Base-by-base conservation (phyloP, 1,284 basidiomycete species). In the Xanthoconium separans region DNA sequence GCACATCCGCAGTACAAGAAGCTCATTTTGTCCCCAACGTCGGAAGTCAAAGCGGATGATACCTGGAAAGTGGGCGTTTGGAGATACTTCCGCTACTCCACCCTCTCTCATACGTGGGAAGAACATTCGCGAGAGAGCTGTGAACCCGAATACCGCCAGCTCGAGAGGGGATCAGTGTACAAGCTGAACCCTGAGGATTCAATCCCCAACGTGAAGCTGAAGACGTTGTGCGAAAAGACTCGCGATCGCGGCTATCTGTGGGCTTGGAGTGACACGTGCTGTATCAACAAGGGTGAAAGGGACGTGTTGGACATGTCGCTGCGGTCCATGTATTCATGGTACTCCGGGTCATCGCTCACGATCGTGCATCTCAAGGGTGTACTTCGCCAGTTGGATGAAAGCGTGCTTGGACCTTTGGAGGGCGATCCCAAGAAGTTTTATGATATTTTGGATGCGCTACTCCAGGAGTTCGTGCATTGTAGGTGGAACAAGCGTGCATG, bases 401-500 rank as follows among this genome's bases (percentile, higher is more conserved):
- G 37, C 1, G 53, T 54, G n/a, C 43, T 3, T 11, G 12, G 6
- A 12, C 42, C 24, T 16, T 22, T 54, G 24, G 42, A 37, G 15
- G 12, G 37, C 20, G 34, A 37, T 20, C 7, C 39, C 20, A 4
- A 44, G n/a, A 10, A 22, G 8, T 36, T 34, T 47, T 15, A 33
- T 16, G 48, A 24, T 15, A 3, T 27, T 13, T 29, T 53, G 22
- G 52, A 53, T 20, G 9, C 39, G 10, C 29, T 30, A 9, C n/a
- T 44, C n/a, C 3, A 34, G 22, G 42, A 44, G 1, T 54, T 54
- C 30, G 50, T 54, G 42, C 3, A 22, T 2, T 54, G 53, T 31
- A 33, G 43, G 53, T 54, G 53, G 53, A 54, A 53, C 31, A 40
- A 41, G 43, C 53, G 53, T 34, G 53, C 53, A 41, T 53, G 53